Conservation (phyloP, 768 basidiomycete species). For the Symmetrospora coprosmae region DNA sequence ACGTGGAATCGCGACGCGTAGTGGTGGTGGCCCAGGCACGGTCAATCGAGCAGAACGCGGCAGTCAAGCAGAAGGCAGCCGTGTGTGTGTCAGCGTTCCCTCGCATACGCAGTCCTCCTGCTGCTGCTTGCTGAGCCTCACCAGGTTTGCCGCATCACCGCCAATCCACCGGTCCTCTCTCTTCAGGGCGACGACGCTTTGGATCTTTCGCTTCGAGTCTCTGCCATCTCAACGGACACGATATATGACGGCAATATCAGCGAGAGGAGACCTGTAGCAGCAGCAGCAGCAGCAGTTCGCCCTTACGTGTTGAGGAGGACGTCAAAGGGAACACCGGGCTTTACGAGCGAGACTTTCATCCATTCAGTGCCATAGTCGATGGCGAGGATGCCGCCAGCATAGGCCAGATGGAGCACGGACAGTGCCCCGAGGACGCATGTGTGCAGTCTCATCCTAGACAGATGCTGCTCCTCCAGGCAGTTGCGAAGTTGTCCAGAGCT, state of each 20-base stretch:
- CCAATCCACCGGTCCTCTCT: conserved; percentile 73
- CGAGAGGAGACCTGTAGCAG: background rate
- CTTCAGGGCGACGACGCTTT: conserved; percentile 81
- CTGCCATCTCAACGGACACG: conserved; percentile 37
- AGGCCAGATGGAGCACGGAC: background rate
- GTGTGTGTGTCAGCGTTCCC: background rate
- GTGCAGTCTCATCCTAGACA: too few species aligned
- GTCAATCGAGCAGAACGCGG: too few species aligned
- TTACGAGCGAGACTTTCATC: conserved; percentile 91
- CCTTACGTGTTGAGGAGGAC: conserved; percentile 58
- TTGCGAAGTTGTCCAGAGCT: too few species aligned
- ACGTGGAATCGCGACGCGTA: background rate
- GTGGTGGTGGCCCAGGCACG: too few species aligned
- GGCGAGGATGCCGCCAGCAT: conserved; percentile 48
- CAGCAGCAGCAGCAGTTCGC: background rate
- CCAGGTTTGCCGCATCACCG: conserved; percentile 71
- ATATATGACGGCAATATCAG: background rate
- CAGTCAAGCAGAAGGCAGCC: too few species aligned
- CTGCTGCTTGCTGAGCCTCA: conserved; percentile 40
- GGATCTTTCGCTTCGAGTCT: conserved; percentile 92
- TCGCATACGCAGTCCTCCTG: background rate
- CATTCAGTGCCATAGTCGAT: conserved; percentile 98
- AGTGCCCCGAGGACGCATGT: conserved; percentile 4
- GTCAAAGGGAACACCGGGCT: conserved; percentile 86
- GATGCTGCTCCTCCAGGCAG: too few species aligned